phyloP scores from a whole-genome alignment of 108 stramenopile genomes.

The Cylindrotheca fusiformis region DNA sequence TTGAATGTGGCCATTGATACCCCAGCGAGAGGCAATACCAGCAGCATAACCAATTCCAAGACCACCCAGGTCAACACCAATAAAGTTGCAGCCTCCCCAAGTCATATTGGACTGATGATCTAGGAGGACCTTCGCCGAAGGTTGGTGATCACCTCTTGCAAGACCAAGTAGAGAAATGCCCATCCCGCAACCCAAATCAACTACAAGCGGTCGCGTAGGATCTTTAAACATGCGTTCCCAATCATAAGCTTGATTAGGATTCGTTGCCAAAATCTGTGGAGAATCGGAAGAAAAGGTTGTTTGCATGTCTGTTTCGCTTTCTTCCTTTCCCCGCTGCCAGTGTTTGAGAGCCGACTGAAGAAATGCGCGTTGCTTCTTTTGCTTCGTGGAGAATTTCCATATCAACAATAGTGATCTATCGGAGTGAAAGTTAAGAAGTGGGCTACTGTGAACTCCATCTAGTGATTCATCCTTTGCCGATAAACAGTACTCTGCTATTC shows the following conservation, averaged over 20 bases:
- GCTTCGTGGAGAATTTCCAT: conserved; percentile 71
- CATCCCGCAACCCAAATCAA: conserved; percentile 81
- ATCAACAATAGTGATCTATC: conserved; percentile 29
- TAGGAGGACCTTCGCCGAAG: background rate
- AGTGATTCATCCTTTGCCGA: background rate
- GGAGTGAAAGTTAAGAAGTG: background rate
- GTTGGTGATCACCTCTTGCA: conserved; percentile 11
- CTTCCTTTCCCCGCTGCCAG: conserved; percentile 10
- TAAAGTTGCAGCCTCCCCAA: conserved; percentile 49
- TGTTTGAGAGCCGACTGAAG: background rate
- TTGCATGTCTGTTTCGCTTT: conserved; percentile 1
- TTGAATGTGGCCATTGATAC: conserved; percentile 22
- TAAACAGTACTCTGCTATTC: conserved; percentile 1
- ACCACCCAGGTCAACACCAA: conserved; percentile 68
- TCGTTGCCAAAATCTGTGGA: too few relatives aligned
- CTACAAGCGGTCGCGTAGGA: conserved; percentile 56
- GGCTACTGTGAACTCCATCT: background rate
- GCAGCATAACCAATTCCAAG: conserved; percentile 54
- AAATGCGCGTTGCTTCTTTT: conserved; percentile 32
- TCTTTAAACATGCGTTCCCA: conserved; percentile 49
- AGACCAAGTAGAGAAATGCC: conserved; percentile 69
- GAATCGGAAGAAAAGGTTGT: background rate
- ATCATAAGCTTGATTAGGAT: conserved; percentile 3
- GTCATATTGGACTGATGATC: background rate
- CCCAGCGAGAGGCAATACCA: conserved; percentile 55